These are phyloP conservation scores for Apiospora kogelbergensis DNA, from an alignment of 2,329 filamentous ascomycete species.

Conservation along the genomic window DNA sequence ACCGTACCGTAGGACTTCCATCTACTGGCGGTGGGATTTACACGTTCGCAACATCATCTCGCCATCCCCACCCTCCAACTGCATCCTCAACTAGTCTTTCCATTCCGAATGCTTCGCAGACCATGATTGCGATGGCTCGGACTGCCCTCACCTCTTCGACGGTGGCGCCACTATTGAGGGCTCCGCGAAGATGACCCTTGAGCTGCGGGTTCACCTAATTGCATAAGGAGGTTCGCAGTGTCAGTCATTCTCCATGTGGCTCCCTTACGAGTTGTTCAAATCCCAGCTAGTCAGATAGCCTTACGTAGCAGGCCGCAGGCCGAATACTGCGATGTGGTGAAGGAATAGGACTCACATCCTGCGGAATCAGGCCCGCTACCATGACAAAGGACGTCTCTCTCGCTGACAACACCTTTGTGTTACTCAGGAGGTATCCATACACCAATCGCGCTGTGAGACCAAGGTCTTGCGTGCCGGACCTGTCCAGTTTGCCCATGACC, in stretches of 20 bases:
- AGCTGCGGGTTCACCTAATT: slow-evolving; percentile 50
- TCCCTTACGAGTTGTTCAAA: neutral
- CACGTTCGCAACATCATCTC: slow-evolving; percentile 41
- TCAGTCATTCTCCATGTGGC: neutral
- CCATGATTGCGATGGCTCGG: slow-evolving; percentile 42
- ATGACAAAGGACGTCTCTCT: slow-evolving; percentile 52
- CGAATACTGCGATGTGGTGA: neutral
- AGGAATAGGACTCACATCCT: slow-evolving; percentile 40
- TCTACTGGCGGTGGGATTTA: slow-evolving; percentile 20
- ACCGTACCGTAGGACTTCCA: neutral
- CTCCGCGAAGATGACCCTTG: slow-evolving; percentile 52
- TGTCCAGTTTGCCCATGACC: slow-evolving; percentile 48
- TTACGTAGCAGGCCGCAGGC: neutral
- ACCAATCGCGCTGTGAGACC: slow-evolving; percentile 44
- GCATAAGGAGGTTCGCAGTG: neutral
- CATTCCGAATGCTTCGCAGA: slow-evolving; percentile 50
- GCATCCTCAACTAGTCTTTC: slow-evolving; percentile 32
- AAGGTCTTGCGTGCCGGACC: slow-evolving; percentile 49
- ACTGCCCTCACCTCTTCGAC: slow-evolving; percentile 49
- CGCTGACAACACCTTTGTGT: slow-evolving; percentile 42
- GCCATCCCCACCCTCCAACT: slow-evolving; percentile 47
- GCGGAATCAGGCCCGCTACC: slow-evolving; percentile 49
- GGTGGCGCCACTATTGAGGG: slow-evolving; percentile 49
- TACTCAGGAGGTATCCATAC: slow-evolving; percentile 51
- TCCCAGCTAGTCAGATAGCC: neutral